Evolutionary conservation across 2,329 filamentous ascomycete genomes (phyloP).

Genomic region (Tolypocladium endophyticum): DNA sequence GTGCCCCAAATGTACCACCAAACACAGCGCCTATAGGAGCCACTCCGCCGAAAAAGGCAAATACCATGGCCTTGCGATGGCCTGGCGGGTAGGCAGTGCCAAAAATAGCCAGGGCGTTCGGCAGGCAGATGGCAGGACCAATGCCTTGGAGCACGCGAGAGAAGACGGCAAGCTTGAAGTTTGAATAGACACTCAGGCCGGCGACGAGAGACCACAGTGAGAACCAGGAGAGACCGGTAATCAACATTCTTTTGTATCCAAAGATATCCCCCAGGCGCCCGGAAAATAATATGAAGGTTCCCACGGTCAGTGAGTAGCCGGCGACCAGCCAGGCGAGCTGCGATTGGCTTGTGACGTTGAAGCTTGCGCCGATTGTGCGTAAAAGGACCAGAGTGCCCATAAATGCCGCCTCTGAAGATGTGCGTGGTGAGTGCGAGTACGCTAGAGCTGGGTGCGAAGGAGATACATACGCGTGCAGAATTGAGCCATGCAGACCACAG

Average conservation of each 20-base stretch:
- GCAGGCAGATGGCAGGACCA: conserved; percentile 51
- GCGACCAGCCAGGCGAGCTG: conserved; percentile 46
- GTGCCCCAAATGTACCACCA: conserved; percentile 28
- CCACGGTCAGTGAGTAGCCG: conserved; percentile 43
- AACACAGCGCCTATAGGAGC: conserved; percentile 34
- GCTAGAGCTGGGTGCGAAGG: background rate
- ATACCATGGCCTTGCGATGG: conserved; percentile 47
- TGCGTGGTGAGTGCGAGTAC: background rate
- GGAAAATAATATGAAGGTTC: conserved; percentile 46
- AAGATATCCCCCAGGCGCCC: conserved; percentile 47
- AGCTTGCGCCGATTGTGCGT: conserved; percentile 34
- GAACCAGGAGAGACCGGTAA: conserved; percentile 45
- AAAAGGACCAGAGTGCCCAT: conserved; percentile 32
- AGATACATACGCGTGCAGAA: conserved; percentile 22
- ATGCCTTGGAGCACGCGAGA: conserved; percentile 48
- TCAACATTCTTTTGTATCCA: conserved; percentile 44
- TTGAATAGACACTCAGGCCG: conserved; percentile 29
- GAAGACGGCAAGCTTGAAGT: conserved; percentile 34
- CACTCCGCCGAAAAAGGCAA: conserved; percentile 37
- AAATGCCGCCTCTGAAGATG: conserved; percentile 19
- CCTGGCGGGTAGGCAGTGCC: conserved; percentile 47
- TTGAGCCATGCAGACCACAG: conserved; percentile 33
- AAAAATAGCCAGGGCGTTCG: conserved; percentile 54
- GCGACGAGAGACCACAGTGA: conserved; percentile 39
- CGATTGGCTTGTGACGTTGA: conserved; percentile 29